Base-by-base conservation (phyloP, 257 asterid genomes). In the Echium plantagineum region DNA sequence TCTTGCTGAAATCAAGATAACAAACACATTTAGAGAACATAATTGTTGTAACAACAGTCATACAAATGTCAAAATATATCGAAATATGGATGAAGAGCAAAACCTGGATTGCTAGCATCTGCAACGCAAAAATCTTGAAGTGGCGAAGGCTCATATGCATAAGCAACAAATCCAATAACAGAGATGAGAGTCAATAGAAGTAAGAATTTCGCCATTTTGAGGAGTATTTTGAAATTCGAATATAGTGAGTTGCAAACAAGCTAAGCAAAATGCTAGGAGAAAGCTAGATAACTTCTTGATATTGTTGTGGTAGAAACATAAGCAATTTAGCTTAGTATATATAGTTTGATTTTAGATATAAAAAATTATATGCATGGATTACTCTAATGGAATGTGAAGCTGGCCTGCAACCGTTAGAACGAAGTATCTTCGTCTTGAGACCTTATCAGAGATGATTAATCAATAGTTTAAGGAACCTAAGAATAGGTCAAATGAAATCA, bases 81-180 rank as follows among this genome's bases (percentile, higher is more conserved):
- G 9, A 52, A 52, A 52, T 15, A 20, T 52, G 19, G 56, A 52
- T 52, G 21, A 53, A 8, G 16, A 2, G 21, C 26, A 2, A 53
- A 17, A 53, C 57, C 57, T 3, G 57, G 20, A 28, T 10, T 53
- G 22, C 57, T 53, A 53, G 57, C 15, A 19, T 53, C 57, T 19
- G 57, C 57, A 53, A 53, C 57, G 15, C 57, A 53, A 21, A 53
- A 53, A 53, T 53, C 57, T 53, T 53, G 57, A 9, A 53, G 57
- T 53, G 57, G 57, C 7, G 21, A n/a, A 53, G 57, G 57, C 28
- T 53, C 57, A 53, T n/a, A 53, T 53, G 57, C 57, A 53, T 3
- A 53, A 53, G 57, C 57, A n/a, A n/a, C 26, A 21, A 53, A 53
- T 53, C 10, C 57, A 53, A 13, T 53, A n/a, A n/a, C 28, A 53